Evolutionary conservation across 2,329 filamentous ascomycete species (phyloP), one percentile per base, ranked within the genome.

Genomic region (Colletotrichum gigasporum): DNA sequence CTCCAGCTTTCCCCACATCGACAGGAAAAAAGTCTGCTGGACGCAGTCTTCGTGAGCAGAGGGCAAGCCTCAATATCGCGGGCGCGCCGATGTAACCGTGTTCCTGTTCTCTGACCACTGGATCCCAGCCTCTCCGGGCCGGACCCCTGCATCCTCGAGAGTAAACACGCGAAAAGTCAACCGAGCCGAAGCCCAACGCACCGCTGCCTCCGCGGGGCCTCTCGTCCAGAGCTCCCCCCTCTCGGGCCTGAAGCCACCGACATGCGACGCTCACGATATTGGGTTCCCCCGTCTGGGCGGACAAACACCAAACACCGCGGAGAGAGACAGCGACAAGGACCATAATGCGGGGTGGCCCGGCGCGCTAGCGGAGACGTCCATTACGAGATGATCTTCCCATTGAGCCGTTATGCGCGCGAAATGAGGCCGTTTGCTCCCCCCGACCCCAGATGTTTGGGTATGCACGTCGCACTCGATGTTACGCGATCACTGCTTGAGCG

Each of bases 171-270:
- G 11, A 34, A 32, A 60, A 16, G 30, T 48, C 55, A 9, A 53
- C 55, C 61, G 55, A 64, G 54, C 54, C 9, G 32, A 50, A 24
- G 20, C 18, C 16, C 14, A 20, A 20, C 16, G 22, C 52, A 11
- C 45, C 16, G 14, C 26, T n/a, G 24, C 39, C 11, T 14, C 34
- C 56, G 30, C 28, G 47, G 47, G 12, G 45, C 37, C n/a, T 30
- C 22, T 18, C 26, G 37, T 14, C 35, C 26, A 4, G 26, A 64
- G 12, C 26, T 26, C 41, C 26, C 14, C n/a, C 24, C 11, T 24
- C 39, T 64, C 61, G 61, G 61, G n/a, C 26, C 61, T 61, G 61
- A 61, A 50, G 61, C 41, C 48, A 61, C 61, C 61, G 61, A 64
- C 56, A 50, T 54, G 42, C 56, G 56, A 64, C 55, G 16, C 18